Percentiles rank a stretch among this genome's conserved stretches.
Conservation (phyloP, 257 asterid genomes). For the Solanum chmielewskii region DNA sequence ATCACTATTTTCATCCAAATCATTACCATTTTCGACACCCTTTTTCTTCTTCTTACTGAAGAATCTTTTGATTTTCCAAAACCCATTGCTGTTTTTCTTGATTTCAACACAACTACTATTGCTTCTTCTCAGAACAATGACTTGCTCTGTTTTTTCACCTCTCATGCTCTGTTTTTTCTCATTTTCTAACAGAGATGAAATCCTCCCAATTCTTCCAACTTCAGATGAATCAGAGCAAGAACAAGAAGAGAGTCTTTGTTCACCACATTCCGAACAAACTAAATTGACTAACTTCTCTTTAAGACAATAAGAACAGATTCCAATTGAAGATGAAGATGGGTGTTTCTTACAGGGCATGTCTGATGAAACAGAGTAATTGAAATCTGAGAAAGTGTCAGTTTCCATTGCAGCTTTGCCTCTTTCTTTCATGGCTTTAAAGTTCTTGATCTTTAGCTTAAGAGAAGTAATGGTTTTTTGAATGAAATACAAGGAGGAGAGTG, state of each 20-base stretch:
- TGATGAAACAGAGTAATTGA: conserved; percentile 40
- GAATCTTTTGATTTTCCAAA: conserved; percentile 69
- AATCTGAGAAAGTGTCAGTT: conserved; percentile 19
- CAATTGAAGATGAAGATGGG: conserved; percentile 52
- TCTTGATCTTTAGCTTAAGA: background rate
- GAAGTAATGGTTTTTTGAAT: background rate
- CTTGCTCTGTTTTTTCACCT: conserved; percentile 39
- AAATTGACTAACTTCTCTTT: conserved; percentile 61
- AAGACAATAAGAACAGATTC: conserved; percentile 69
- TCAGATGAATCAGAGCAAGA: conserved; percentile 79
- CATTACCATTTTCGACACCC: conserved; percentile 9
- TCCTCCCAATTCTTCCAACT: conserved; percentile 72
- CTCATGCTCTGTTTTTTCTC: conserved; percentile 23
- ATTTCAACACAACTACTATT: conserved; percentile 76
- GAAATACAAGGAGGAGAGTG: background rate
- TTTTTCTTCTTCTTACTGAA: conserved; percentile 42
- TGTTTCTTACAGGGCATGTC: conserved; percentile 71
- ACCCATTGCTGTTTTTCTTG: conserved; percentile 49
- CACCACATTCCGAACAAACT: conserved; percentile 91
- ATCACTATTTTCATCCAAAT: conserved; percentile 40
- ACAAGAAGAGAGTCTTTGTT: conserved; percentile 41
- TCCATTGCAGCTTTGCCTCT: conserved; percentile 50
- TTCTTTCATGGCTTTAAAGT: conserved; percentile 37
- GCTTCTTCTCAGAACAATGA: conserved; percentile 47
- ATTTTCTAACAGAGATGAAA: conserved; percentile 64